Base-by-base conservation (phyloP, 768 basidiomycete species). In the Daedaleopsis nitida region DNA sequence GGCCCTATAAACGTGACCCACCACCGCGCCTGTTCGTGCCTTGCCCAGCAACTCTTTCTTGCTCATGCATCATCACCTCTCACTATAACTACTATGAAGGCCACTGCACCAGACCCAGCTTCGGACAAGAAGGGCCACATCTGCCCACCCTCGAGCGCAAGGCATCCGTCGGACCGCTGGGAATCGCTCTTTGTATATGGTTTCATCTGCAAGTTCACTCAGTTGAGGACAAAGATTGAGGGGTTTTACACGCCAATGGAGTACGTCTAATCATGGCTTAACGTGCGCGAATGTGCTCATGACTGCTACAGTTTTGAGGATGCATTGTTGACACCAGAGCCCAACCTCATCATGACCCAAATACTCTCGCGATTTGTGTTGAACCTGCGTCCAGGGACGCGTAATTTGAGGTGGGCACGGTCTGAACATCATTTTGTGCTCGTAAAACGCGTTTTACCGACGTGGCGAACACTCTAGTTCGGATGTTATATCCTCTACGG, bases 161-260 rank as follows among this genome's bases (percentile, higher is more conserved):
- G 73, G 24, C 90, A 92, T 78, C 92, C 92, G 32, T 79, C 80
- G 57, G 88, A 89, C 77, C 88, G 89, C 75, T 94, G 92, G 92
- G 92, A 94, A 77, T 85, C 88, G 6, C 75, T 91, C 65, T 94
- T 92, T 74, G 84, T 94, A 39, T 94, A 92, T 74, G 83, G 87
- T 34, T 94, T 94, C 77, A 86, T 94, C 65, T 86, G 83, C 78
- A 91, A 84, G 75, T 94, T 91, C 78, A 91, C 91, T 23, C 78
- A 82, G 74, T 78, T 94, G 67, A 85, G 83, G 66, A 79, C 80
- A 60, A 92, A 91, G 75, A 79, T 91, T 42, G 89, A 91, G 73
- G 91, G 92, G 58, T 76, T 94, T 60, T 86, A 92, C 69, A 82
- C 86, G 65, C 84, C 89, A 51, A 88, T 89, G 87, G 91, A 93